phyloP scores from a whole-genome alignment of 1,139 yeast genomes.

The Geotrichum klebahnii region DNA sequence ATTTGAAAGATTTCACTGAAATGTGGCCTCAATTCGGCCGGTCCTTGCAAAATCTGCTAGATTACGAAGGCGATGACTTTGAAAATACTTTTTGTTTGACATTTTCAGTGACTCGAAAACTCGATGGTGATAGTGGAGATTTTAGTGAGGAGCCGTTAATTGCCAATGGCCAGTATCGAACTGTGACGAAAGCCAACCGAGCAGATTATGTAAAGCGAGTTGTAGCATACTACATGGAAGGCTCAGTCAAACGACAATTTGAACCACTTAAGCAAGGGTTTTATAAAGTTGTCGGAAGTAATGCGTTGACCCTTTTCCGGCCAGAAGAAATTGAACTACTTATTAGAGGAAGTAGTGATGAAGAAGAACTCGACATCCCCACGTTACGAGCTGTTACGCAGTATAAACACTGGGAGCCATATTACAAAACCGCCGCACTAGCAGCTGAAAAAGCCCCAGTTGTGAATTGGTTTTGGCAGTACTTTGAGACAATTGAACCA shows the following conservation, averaged over 20 bases:
- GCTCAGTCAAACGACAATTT: conserved; percentile 52
- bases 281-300: conserved; percentile 69
- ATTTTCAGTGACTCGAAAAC: conserved; percentile 45
- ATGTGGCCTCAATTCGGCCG: conserved; percentile 64
- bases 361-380: conserved; percentile 61
- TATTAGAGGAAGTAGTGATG: conserved; percentile 76
- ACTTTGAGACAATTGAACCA: conserved; percentile 46
- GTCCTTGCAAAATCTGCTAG: conserved; percentile 54
- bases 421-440: too few species aligned
- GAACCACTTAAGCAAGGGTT: conserved; percentile 66
- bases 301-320: conserved; percentile 69
- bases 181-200: conserved; percentile 57
- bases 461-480: conserved; percentile 81
- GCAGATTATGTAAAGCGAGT: conserved; percentile 59
- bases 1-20: conserved; percentile 59
- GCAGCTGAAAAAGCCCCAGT: conserved; percentile 40
- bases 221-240: conserved; percentile 55
- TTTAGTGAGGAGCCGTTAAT: conserved; percentile 47
- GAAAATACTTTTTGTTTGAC: conserved; percentile 46
- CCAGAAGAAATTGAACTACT: conserved; percentile 77
- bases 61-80: conserved; percentile 47
- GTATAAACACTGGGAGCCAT: conserved; percentile 55
- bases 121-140: conserved; percentile 9
- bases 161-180: conserved; percentile 50
- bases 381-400: conserved; percentile 66